Conservation (phyloP, 306 rosid species). For the Clitoria ternatea region DNA sequence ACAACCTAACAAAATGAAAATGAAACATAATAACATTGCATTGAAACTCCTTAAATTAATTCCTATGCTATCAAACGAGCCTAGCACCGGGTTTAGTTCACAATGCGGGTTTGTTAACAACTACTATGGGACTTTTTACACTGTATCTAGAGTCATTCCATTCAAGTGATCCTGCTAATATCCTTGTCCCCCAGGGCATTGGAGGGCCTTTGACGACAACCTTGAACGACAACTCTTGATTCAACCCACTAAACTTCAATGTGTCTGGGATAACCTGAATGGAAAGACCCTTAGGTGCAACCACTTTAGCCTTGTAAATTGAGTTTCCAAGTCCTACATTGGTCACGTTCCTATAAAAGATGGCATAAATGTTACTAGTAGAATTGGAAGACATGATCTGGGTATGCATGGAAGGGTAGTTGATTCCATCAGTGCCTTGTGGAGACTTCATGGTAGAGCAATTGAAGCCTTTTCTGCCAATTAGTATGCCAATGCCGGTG, state of each 20-base stretch:
- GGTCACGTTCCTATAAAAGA: conserved; percentile 53
- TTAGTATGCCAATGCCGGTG: conserved; percentile 38
- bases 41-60: neutral
- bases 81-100: neutral
- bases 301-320: conserved; percentile 53
- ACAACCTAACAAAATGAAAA: neutral
- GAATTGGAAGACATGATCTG: conserved; percentile 22
- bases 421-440: conserved; percentile 65
- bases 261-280: conserved; percentile 50
- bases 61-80: neutral
- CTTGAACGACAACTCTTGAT: conserved; percentile 48
- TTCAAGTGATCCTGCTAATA: conserved; percentile 43
- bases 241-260: conserved; percentile 30
- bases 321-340: conserved; percentile 52
- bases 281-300: conserved; percentile 43
- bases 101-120: conserved; percentile 30
- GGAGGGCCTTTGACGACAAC: conserved; percentile 49
- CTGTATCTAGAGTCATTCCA: conserved; percentile 59
- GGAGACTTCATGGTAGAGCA: conserved; percentile 37
- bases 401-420: conserved; percentile 72
- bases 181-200: neutral
- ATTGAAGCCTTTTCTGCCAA: conserved; percentile 35
- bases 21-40: too few relatives aligned
- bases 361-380: conserved; percentile 28
- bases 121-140: conserved; percentile 53